phyloP scores from a whole-genome alignment of 2,329 filamentous ascomycete genomes.

The Shiraia bambusicola region DNA sequence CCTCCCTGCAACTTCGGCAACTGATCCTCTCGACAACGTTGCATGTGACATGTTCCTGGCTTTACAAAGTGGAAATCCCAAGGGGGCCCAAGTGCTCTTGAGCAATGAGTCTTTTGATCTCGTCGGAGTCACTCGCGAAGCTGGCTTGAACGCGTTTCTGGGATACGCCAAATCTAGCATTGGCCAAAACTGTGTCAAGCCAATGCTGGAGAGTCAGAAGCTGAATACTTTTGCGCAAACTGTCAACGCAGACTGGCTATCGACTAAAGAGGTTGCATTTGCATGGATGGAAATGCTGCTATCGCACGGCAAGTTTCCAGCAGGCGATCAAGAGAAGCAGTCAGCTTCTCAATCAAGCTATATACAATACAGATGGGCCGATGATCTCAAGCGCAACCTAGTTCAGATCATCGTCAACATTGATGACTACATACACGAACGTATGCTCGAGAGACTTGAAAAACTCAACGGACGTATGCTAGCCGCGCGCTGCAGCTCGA shows the following conservation, averaged over 20 bases:
- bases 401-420: slow-evolving; percentile 55
- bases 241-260: slow-evolving; percentile 52
- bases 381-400: slow-evolving; percentile 57
- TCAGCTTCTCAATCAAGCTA: slow-evolving; percentile 51
- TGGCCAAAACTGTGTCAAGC: slow-evolving; percentile 44
- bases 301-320: slow-evolving; percentile 41
- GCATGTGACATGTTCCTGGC: slow-evolving; percentile 47
- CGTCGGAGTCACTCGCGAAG: slow-evolving; percentile 52
- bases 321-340: slow-evolving; percentile 7
- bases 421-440: slow-evolving; percentile 56
- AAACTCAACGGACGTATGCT: slow-evolving; percentile 34
- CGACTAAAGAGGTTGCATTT: slow-evolving; percentile 55
- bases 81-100: slow-evolving; percentile 51
- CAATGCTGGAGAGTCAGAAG: slow-evolving; percentile 44
- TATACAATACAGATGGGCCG: slow-evolving; percentile 56
- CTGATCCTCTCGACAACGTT: slow-evolving; percentile 33
- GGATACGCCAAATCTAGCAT: slow-evolving; percentile 55
- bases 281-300: slow-evolving; percentile 57
- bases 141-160: slow-evolving; percentile 58
- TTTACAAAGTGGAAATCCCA: slow-evolving; percentile 40
- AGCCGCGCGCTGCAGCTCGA: slow-evolving; percentile 13
- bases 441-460: slow-evolving; percentile 40
- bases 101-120: slow-evolving; percentile 54
- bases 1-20: slow-evolving; percentile 9
- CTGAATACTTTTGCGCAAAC: slow-evolving; percentile 45